Percentiles rank a stretch among this genome's conserved stretches.
These are phyloP conservation scores for Chenopodium album DNA, from an alignment of 148 eudicot species.

Conservation along the genomic window DNA sequence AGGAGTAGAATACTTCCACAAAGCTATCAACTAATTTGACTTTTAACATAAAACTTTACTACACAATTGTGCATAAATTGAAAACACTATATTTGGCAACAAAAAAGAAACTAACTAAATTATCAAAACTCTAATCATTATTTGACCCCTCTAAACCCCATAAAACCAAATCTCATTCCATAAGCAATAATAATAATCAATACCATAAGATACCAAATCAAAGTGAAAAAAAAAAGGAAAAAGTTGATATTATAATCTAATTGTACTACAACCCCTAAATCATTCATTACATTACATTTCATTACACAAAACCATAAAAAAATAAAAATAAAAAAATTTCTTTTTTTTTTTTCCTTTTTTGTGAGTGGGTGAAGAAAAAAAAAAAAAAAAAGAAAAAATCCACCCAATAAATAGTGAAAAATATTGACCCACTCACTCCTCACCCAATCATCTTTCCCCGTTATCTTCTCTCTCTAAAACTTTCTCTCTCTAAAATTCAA, in stretches of 20 bases:
- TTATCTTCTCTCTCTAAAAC: conserved; percentile 13
- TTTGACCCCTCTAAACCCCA: background rate
- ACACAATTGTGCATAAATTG: too few species aligned
- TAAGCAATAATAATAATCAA: background rate
- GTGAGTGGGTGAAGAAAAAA: background rate
- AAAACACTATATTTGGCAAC: background rate
- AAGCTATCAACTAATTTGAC: too few species aligned
- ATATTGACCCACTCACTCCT: conserved; percentile 19
- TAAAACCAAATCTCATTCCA: background rate
- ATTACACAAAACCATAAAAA: too few species aligned
- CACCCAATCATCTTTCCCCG: conserved; percentile 35
- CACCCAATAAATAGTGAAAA: background rate
- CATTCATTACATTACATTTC: too few species aligned
- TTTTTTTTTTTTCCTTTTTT: too few species aligned
- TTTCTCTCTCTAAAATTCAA: conserved; percentile 13
- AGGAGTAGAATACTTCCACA: too few species aligned
- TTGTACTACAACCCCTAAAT: background rate
- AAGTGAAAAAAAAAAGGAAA: too few species aligned
- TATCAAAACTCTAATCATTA: background rate
- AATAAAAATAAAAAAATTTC: too few species aligned
- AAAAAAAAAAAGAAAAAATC: background rate
- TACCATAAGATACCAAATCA: background rate
- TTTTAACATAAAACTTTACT: too few species aligned
- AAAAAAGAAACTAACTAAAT: background rate
- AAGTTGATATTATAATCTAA: background rate